A percentile compares a stretch with the other conserved stretches of the same genome.
Evolutionary conservation across 1,139 yeast species (phyloP).

Genomic region (Trichomonascaceae sp.): DNA sequence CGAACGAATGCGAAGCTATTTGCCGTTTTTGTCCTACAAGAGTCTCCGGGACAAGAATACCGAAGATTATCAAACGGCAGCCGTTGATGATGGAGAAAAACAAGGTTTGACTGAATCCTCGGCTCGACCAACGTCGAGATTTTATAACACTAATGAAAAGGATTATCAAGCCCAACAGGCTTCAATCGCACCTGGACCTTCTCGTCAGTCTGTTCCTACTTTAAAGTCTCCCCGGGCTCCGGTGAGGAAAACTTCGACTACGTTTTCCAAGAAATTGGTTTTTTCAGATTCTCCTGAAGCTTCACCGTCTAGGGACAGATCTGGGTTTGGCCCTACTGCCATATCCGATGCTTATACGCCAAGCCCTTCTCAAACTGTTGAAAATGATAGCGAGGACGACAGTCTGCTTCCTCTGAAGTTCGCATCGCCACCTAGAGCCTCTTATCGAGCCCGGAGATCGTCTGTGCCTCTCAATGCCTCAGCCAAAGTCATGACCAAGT

Average conservation of each 20-base stretch:
- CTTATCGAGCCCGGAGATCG: slow-evolving; percentile 9
- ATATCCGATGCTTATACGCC: neutral
- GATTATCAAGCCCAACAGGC: neutral
- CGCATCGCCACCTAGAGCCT: slow-evolving; percentile 11
- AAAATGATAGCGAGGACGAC: slow-evolving; percentile 19
- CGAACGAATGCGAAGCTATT: slow-evolving; percentile 1
- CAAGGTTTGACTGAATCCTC: slow-evolving; percentile 1
- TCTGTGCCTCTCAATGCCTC: slow-evolving; percentile 14
- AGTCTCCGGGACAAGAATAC: slow-evolving; percentile 4
- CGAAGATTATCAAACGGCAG: neutral
- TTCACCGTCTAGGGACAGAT: slow-evolving; percentile 2
- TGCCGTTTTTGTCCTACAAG: slow-evolving; percentile 3
- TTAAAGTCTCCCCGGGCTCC: slow-evolving; percentile 4
- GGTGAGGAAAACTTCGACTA: slow-evolving; percentile 16
- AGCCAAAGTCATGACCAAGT: slow-evolving; percentile 31
- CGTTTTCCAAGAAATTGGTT: slow-evolving; percentile 21
- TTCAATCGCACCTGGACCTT: neutral
- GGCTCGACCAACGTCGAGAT: neutral
- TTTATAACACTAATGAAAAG: slow-evolving; percentile 2
- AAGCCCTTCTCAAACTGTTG: neutral
- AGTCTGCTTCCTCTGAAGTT: slow-evolving; percentile 20
- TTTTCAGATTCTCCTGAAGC: slow-evolving; percentile 14
- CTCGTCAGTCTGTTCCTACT: neutral
- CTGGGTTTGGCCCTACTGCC: neutral
- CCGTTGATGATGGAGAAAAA: neutral